Base-by-base conservation (phyloP, 2,329 filamentous ascomycete genomes). In the Huntiella moniliformis region DNA sequence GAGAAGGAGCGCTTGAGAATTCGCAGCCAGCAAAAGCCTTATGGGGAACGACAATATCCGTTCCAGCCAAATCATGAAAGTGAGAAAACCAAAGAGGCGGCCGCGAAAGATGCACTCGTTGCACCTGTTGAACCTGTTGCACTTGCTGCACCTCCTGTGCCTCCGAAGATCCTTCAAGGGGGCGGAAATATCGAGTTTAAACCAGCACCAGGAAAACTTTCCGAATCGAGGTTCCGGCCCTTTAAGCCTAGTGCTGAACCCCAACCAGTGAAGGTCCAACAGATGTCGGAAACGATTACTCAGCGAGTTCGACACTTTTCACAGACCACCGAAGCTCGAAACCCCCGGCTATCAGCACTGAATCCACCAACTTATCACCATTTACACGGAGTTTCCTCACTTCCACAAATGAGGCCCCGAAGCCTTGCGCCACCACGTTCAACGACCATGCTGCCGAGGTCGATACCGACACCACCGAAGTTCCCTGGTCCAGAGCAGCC, bases 41-140 rank as follows among this genome's bases (percentile, higher is more conserved):
- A 46, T 15, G 44, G 31, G 1, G 36, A 43, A 8, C 40, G 46
- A 6, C 44, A 50, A n/a, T 52, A 52, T 40, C 50, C 50, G 7
- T 51, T 50, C 28, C 51, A 51, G 38, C 50, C 50, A 10, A 43
- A 15, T 5, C 32, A 47, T 1, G 44, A 50, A n/a, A 17, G 22
- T 38, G 1, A 15, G 6, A 28, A 39, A 10, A 12, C 22, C 11
- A 12, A 40, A 5, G 16, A 38, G 15, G 37, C 32, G 22, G n/a
- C 35, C 44, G 22, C 18, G 34, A 13, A 35, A 17, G 16, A 28
- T 22, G 28, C 12, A 36, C 40, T 28, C 7, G 31, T 8, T 3
- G 22, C 22, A 28, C 22, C n/a, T 34, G 16, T 38, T 22, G 28
- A 10, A 36, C 40, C 40, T 7, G 31, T 8, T 3, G 22, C 22